Evolutionary conservation across 805 yeast species (phyloP).

Genomic region (Torulaspora quercuum): DNA sequence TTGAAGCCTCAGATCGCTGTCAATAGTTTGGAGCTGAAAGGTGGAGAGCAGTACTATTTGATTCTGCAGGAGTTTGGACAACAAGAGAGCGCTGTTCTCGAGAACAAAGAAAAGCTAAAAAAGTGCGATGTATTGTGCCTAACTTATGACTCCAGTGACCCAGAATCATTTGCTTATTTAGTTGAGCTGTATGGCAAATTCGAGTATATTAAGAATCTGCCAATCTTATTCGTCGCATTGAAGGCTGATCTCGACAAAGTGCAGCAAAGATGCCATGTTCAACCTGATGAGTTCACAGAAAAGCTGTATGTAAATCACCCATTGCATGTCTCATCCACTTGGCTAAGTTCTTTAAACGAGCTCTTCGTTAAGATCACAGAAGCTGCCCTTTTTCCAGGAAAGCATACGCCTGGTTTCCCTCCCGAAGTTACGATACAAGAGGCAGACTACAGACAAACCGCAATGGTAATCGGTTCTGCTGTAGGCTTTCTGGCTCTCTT

Average conservation of each 20-base stretch:
- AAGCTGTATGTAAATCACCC: conserved; percentile 71
- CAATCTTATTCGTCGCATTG: conserved; percentile 83
- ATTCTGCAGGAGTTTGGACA: conserved; percentile 90
- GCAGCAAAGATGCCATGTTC: conserved; percentile 80
- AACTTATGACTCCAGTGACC: conserved; percentile 92
- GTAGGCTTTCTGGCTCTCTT: conserved; percentile 61
- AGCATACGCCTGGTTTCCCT: conserved; percentile 73
- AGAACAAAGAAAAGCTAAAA: conserved; percentile 62
- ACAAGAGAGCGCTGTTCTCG: conserved; percentile 75
- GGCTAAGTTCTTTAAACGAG: conserved; percentile 86
- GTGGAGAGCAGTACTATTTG: conserved; percentile 93
- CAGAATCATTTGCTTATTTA: conserved; percentile 84
- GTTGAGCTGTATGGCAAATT: conserved; percentile 64
- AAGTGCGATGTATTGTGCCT: conserved; percentile 90
- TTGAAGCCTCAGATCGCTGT: conserved; percentile 78
- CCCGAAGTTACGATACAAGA: conserved; percentile 55
- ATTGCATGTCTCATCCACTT: conserved; percentile 80
- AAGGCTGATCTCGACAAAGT: conserved; percentile 96
- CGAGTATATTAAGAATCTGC: conserved; percentile 59
- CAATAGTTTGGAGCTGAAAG: conserved; percentile 86
- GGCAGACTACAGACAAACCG: conserved; percentile 46
- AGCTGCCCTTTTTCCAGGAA: conserved; percentile 75
- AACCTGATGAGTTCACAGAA: conserved; percentile 83
- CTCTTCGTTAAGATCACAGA: conserved; percentile 82
- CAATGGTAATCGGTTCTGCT: conserved; percentile 65